A percentile compares a stretch with the other conserved stretches of the same genome.
Evolutionary conservation across 768 basidiomycete genomes (phyloP).

Genomic region (Trametes cinnabarina): DNA sequence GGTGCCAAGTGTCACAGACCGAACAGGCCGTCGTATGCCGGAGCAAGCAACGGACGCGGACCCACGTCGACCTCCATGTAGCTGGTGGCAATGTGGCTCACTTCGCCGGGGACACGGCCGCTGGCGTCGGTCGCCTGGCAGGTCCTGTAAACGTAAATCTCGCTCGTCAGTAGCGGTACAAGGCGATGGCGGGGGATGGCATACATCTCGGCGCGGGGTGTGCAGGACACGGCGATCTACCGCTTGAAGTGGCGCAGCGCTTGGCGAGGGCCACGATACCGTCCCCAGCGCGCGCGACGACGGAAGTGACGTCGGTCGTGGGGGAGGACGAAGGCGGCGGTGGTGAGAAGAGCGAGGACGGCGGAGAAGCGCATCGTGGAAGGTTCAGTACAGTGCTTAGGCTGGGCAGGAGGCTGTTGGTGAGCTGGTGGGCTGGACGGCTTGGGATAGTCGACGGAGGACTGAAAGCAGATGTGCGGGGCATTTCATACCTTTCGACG

Average conservation of each 20-base stretch:
- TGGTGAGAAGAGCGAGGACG: slow-evolving; percentile 2
- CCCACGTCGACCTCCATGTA: slow-evolving; percentile 11
- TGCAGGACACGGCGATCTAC: not conserved
- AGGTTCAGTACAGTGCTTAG: too few species aligned
- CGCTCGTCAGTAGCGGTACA: not conserved
- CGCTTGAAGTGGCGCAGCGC: slow-evolving; percentile 4
- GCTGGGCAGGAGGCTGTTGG: too few species aligned
- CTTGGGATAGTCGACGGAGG: too few species aligned
- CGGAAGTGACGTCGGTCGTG: not conserved
- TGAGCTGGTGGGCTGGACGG: too few species aligned
- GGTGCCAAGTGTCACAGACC: too few species aligned
- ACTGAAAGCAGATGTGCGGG: too few species aligned
- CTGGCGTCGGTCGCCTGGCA: slow-evolving; percentile 7
- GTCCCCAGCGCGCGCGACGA: slow-evolving; percentile 5
- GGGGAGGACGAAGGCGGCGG: not conserved
- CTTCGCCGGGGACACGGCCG: slow-evolving; percentile 4
- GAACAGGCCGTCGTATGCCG: too few species aligned
- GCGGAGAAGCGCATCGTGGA: slow-evolving; percentile 7
- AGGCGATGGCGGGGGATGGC: not conserved
- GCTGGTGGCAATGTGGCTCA: not conserved
- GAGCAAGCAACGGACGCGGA: not conserved
- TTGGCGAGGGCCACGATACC: not conserved
- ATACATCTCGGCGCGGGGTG: not conserved
- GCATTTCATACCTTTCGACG: too few species aligned
- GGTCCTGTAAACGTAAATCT: not conserved